phyloP scores from a whole-genome alignment of 2,329 filamentous ascomycete species.

The Fusarium palustre region DNA sequence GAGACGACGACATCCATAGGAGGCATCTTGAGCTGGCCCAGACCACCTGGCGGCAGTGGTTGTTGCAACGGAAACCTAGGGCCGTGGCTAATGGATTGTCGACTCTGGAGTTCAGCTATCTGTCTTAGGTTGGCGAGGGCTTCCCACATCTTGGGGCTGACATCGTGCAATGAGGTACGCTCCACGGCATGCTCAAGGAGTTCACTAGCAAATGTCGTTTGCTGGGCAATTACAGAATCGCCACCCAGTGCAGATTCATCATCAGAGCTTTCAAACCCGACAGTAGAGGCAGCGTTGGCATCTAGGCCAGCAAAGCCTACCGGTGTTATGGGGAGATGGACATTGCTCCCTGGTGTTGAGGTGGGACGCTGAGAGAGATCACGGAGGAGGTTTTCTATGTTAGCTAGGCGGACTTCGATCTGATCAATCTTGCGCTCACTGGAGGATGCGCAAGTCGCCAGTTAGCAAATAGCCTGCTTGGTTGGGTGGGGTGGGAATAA shows the following conservation, averaged over 20 bases:
- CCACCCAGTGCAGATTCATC: constrained; percentile 59
- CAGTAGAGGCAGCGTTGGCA: constrained; percentile 48
- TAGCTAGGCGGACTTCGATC: constrained; percentile 59
- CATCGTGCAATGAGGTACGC: constrained; percentile 59
- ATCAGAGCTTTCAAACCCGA: constrained; percentile 54
- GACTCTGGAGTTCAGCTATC: constrained; percentile 64
- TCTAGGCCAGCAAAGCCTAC: constrained; percentile 36
- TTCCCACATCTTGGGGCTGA: constrained; percentile 64
- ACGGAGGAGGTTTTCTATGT: constrained; percentile 59
- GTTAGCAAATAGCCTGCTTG: constrained; percentile 14
- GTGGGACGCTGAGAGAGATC: constrained; percentile 50
- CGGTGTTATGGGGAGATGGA: constrained; percentile 40
- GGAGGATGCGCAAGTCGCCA: neutral
- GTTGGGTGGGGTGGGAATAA: neutral
- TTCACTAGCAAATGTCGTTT: constrained; percentile 66
- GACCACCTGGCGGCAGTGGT: constrained; percentile 58
- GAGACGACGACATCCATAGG: constrained; percentile 63
- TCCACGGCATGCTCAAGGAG: constrained; percentile 66
- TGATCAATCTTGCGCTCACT: constrained; percentile 67
- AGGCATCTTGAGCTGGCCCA: constrained; percentile 66
- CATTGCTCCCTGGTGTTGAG: constrained; percentile 42
- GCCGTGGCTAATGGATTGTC: constrained; percentile 55
- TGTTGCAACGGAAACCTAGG: constrained; percentile 61
- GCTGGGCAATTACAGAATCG: constrained; percentile 62
- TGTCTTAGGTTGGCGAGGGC: constrained; percentile 64